Conservation (phyloP, 2,329 filamentous ascomycete species). For the Dendrostoma leiphaemia region DNA sequence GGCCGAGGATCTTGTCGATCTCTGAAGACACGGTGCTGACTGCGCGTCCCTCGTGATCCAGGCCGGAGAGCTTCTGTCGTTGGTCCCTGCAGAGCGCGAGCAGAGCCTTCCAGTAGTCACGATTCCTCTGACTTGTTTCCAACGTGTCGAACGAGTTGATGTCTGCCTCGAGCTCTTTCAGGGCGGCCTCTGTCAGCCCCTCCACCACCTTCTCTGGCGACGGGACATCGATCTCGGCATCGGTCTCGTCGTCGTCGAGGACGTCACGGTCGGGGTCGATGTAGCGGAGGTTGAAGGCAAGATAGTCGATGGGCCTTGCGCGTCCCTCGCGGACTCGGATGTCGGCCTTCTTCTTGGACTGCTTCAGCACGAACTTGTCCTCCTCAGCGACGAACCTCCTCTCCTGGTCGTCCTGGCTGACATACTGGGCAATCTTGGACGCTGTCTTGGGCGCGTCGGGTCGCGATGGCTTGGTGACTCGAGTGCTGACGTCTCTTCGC, state of each 20-base stretch:
- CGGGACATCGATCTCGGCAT: constrained; percentile 71
- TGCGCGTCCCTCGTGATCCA: constrained; percentile 65
- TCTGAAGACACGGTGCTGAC: constrained; percentile 81
- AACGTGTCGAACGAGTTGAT: constrained; percentile 77
- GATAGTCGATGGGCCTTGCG: constrained; percentile 88
- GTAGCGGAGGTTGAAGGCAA: constrained; percentile 86
- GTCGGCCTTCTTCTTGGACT: constrained; percentile 96
- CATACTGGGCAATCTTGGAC: constrained; percentile 38
- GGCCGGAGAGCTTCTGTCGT: constrained; percentile 62
- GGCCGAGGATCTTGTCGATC: constrained; percentile 81
- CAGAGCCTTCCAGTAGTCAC: constrained; percentile 91
- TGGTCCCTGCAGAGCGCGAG: constrained; percentile 79
- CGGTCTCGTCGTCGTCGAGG: constrained; percentile 80
- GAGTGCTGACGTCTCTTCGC: constrained; percentile 52
- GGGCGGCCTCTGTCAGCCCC: constrained; percentile 62
- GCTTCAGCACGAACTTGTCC: constrained; percentile 92
- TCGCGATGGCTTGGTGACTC: constrained; percentile 52
- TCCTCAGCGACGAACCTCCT: constrained; percentile 88
- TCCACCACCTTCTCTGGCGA: constrained; percentile 81
- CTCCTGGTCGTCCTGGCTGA: constrained; percentile 76
- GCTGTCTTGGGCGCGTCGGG: constrained; percentile 27
- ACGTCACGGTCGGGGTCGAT: constrained; percentile 82
- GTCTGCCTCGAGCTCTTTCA: constrained; percentile 76
- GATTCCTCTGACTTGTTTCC: constrained; percentile 74
- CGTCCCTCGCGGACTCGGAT: constrained; percentile 90